phyloP scores from a whole-genome alignment of 768 basidiomycete species.

The Chlorophyllum brunneum region DNA sequence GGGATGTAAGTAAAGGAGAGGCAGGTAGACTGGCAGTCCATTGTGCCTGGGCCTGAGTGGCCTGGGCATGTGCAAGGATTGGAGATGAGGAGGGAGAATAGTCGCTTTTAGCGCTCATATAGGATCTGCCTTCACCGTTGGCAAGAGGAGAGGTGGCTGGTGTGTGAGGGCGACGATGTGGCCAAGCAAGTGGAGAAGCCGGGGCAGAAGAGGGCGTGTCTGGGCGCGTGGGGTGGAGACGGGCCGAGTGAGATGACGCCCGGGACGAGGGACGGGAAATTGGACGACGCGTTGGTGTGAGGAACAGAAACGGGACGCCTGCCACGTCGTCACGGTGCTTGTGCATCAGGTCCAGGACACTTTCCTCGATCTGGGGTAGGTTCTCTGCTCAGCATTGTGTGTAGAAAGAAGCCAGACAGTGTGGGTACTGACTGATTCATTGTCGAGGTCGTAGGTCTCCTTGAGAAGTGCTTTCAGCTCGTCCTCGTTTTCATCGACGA shows the following conservation, averaged over 20 bases:
- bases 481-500: slow-evolving; percentile 85
- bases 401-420: not conserved
- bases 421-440: slow-evolving; percentile 53
- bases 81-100: slow-evolving; percentile 69
- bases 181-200: slow-evolving; percentile 60
- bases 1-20: slow-evolving; percentile 82
- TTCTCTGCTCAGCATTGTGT: slow-evolving; percentile 15
- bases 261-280: slow-evolving; percentile 79
- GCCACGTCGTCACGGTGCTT: slow-evolving; percentile 84
- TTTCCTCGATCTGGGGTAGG: slow-evolving; percentile 67
- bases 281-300: slow-evolving; percentile 76
- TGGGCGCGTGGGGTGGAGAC: slow-evolving; percentile 59
- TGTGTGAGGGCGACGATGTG: slow-evolving; percentile 69
- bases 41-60: slow-evolving; percentile 53
- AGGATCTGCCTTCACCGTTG: slow-evolving; percentile 42
- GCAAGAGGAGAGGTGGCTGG: slow-evolving; percentile 75
- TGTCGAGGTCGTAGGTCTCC: slow-evolving; percentile 63
- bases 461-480: slow-evolving; percentile 75
- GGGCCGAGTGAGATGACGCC: slow-evolving; percentile 65
- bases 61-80: slow-evolving; percentile 52
- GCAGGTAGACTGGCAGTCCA: slow-evolving; percentile 79
- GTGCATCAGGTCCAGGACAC: slow-evolving; percentile 94
- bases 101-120: slow-evolving; percentile 51
- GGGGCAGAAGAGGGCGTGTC: slow-evolving; percentile 78
- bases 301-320: slow-evolving; percentile 77